phyloP scores from a whole-genome alignment of 768 basidiomycete genomes.

The Tricholoma saponaceum region DNA sequence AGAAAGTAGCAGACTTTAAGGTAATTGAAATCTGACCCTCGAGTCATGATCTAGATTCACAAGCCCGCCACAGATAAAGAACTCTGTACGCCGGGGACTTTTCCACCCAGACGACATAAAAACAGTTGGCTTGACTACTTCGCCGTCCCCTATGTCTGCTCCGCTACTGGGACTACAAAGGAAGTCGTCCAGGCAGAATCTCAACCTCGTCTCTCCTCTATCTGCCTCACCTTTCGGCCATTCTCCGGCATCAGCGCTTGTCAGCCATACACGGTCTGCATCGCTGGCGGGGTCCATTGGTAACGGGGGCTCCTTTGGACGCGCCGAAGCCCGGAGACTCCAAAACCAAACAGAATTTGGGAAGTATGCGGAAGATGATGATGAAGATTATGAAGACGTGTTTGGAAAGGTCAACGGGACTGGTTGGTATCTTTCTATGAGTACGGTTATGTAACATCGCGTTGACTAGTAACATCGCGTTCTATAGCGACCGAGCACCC shows the following conservation, averaged over 20 bases:
- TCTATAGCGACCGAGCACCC: conserved; percentile 52
- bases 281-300: conserved; percentile 44
- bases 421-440: conserved; percentile 39
- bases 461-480: conserved; percentile 2
- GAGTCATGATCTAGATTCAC: not conserved
- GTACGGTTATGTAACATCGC: not conserved
- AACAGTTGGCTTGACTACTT: conserved; percentile 54
- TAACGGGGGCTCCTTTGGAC: conserved; percentile 57
- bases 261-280: conserved; percentile 54
- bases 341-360: conserved; percentile 63
- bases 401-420: conserved; percentile 75
- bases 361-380: conserved; percentile 82
- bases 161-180: conserved; percentile 55
- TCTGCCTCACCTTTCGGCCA: conserved; percentile 26
- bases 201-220: conserved; percentile 39
- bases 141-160: conserved; percentile 63
- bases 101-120: conserved; percentile 91
- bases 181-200: conserved; percentile 49
- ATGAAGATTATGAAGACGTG: conserved; percentile 95
- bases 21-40: conserved; percentile 30
- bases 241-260: conserved; percentile 18
- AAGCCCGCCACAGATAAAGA: conserved; percentile 51
- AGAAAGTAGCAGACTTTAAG: conserved; percentile 84
- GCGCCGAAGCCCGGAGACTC: conserved; percentile 54
- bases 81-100: conserved; percentile 65